A percentile compares a stretch with the other conserved stretches of the same genome.
Evolutionary conservation across 208 protist genomes (phyloP).

Genomic region (Balamuthia mandrillaris): DNA sequence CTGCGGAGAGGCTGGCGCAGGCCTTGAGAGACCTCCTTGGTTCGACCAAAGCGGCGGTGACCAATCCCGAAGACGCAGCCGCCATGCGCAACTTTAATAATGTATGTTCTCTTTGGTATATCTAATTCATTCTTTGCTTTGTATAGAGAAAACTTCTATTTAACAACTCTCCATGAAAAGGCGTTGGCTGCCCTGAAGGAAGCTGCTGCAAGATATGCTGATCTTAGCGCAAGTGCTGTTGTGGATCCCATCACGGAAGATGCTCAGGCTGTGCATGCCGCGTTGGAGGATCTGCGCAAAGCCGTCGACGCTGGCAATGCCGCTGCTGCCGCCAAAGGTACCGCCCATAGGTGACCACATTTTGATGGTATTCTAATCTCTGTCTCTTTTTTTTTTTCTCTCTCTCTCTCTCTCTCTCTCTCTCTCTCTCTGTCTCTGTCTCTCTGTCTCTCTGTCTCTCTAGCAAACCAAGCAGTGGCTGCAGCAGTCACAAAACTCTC

Average conservation of each 20-base stretch:
- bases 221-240: background rate
- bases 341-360: no score
- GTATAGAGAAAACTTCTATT: background rate
- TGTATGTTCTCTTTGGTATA: background rate
- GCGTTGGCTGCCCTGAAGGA: background rate
- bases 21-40: background rate
- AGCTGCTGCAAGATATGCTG: background rate
- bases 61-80: background rate
- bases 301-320: background rate
- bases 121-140: background rate
- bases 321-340: background rate
- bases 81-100: background rate
- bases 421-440: background rate
- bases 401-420: background rate
- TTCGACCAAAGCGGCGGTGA: background rate
- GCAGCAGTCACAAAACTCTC: background rate
- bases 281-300: background rate
- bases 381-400: background rate
- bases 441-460: background rate
- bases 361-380: no score
- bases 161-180: background rate
- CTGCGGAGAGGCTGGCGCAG: background rate
- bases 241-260: background rate
- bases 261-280: background rate
- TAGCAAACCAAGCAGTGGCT: background rate